Base-by-base conservation (phyloP, 1,139 yeast species). In the Pichia sp. region DNA sequence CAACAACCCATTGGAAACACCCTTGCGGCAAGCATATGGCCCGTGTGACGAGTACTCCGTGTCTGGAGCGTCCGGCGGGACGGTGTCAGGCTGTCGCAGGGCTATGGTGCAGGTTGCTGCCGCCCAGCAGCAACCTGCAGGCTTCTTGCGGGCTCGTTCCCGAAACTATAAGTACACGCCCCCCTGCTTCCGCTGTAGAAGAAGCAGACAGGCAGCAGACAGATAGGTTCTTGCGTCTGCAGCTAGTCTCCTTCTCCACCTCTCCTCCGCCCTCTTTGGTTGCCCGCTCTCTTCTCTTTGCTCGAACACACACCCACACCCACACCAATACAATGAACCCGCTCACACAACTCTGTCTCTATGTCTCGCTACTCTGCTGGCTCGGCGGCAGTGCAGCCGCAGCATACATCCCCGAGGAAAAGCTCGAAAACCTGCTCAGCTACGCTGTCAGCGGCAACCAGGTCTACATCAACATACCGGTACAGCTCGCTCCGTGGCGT, bases 401-500 rank as follows among this genome's bases (percentile, higher is more conserved):
- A 2, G 40, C 40, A 5, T 36, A 36, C 40, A 36, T 36, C 15
- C 40, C n/a, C 15, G 40, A 36, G 13, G 40, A 36, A 4, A 36
- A 36, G 40, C 40, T 36, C 13, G 40, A 36, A 7, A 36, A 36
- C 15, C 40, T 36, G 15, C 40, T 36, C 15, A 36, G 40, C 4
- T 36, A 36, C 40, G 40, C 45, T 3, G 45, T 42, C 30, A 42
- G 26, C 26, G 45, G 16, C 29, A 42, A 34, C 23, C 51, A 49
- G 30, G 45, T 49, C 13, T 42, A 19, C 13, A 49, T 49, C 11
- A 31, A 49, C 10, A 42, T 49, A 15, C 51, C 51, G 7, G 42
- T 47, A 8, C 31, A 29, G 3, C 36, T 49, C 13, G 5, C 47
- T 6, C 51, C 51, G 6, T 49, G 51, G 51, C 16, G 16, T 10